These are phyloP conservation scores for Ambrosiella beaveri DNA, from an alignment of 2,329 filamentous ascomycete species.

Conservation along the genomic window DNA sequence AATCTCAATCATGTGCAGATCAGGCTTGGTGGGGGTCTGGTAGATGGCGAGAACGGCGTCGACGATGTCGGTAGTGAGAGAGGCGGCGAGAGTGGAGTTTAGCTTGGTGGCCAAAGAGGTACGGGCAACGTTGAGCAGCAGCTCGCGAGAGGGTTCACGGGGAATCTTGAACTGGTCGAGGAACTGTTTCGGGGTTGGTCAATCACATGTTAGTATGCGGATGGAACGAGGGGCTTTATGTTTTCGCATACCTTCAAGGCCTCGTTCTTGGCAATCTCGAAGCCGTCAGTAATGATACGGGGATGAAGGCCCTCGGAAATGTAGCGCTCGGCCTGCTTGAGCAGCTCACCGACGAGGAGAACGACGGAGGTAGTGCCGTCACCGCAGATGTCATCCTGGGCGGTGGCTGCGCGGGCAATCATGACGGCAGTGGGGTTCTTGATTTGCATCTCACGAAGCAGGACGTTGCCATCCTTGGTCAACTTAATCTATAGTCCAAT, in stretches of 20 bases:
- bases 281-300: conserved; percentile 90
- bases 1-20: conserved; percentile 98
- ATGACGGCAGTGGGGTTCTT: conserved; percentile 93
- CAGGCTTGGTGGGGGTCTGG: conserved; percentile 74
- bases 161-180: conserved; percentile 84
- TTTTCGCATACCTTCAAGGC: conserved; percentile 52
- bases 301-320: conserved; percentile 96
- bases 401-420: conserved; percentile 71
- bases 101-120: conserved; percentile 94
- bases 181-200: conserved; percentile 39
- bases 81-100: conserved; percentile 71
- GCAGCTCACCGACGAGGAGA: conserved; percentile 80
- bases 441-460: conserved; percentile 70
- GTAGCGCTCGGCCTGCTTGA: conserved; percentile 94
- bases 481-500: conserved; percentile 63
- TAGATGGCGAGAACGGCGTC: conserved; percentile 93
- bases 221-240: neutral
- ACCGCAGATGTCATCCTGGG: conserved; percentile 95
- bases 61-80: conserved; percentile 87
- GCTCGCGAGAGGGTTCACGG: conserved; percentile 78
- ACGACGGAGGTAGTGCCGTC: conserved; percentile 97
- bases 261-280: conserved; percentile 90
- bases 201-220: conserved; percentile 8
- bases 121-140: conserved; percentile 79
- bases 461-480: conserved; percentile 94